These are phyloP conservation scores for Penicillium sp. DNA, from an alignment of 2,329 filamentous ascomycete species.

Conservation along the genomic window DNA sequence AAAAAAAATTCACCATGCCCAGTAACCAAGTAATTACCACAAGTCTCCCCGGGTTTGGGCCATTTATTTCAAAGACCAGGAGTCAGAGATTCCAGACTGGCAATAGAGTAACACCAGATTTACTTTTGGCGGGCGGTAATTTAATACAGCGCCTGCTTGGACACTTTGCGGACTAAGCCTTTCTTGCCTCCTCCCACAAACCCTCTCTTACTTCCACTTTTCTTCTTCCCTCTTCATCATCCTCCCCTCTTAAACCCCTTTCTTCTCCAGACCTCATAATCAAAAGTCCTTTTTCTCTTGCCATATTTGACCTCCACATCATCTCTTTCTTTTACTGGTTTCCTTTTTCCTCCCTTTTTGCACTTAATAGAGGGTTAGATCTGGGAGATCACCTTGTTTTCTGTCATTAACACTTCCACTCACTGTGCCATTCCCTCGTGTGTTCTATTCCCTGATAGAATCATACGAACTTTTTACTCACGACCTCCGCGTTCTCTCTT, in stretches of 20 bases:
- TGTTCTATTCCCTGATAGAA: slow-evolving; percentile 30
- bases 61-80: neutral
- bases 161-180: slow-evolving; percentile 22
- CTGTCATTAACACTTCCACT: slow-evolving; percentile 35
- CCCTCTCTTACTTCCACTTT: slow-evolving; percentile 24
- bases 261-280: slow-evolving; percentile 16
- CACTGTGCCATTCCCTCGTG: slow-evolving; percentile 33
- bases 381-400: slow-evolving; percentile 32
- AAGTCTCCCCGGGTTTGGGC: neutral
- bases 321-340: slow-evolving; percentile 22
- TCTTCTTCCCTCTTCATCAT: slow-evolving; percentile 35
- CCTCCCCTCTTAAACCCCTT: slow-evolving; percentile 18
- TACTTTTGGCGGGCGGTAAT: slow-evolving; percentile 6
- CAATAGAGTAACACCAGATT: slow-evolving; percentile 9
- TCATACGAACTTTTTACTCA: slow-evolving; percentile 28
- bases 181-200: slow-evolving; percentile 28
- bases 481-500: slow-evolving; percentile 30
- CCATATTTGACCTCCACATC: slow-evolving; percentile 18
- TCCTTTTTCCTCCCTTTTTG: slow-evolving; percentile 25
- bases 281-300: slow-evolving; percentile 22
- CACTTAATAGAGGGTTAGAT: slow-evolving; percentile 34
- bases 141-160: slow-evolving; percentile 5
- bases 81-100: neutral
- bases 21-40: neutral
- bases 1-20: slow-evolving; percentile 4